phyloP scores from a whole-genome alignment of 192 early-diverging fungal genomes.

The Neocallimastix lanati region DNA sequence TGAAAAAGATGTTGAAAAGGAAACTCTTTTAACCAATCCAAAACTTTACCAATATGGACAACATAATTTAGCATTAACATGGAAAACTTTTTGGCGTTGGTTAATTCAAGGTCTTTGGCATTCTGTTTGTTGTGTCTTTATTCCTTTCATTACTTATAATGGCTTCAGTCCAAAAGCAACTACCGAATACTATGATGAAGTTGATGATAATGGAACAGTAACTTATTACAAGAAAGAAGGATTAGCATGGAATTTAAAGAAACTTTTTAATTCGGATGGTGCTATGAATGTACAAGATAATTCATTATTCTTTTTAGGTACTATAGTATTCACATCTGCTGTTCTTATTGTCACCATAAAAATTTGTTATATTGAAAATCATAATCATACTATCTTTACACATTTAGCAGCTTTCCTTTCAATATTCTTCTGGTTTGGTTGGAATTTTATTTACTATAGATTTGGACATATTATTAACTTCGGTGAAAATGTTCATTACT shows the following conservation, averaged over 20 bases:
- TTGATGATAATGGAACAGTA: neutral
- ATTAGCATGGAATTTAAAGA: neutral
- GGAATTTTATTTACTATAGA: constrained; percentile 29
- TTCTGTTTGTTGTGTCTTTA: neutral
- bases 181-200: neutral
- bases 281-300: neutral
- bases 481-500: neutral
- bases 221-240: neutral
- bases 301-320: constrained; percentile 16
- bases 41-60: neutral
- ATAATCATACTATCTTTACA: constrained; percentile 38
- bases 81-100: neutral
- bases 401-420: constrained; percentile 34
- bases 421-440: constrained; percentile 38
- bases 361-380: constrained; percentile 49
- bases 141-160: neutral
- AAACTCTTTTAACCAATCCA: neutral
- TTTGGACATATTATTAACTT: neutral
- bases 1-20: neutral
- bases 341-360: constrained; percentile 50
- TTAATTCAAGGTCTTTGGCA: neutral
- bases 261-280: neutral
- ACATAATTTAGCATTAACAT: neutral
- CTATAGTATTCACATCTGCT: constrained; percentile 35
- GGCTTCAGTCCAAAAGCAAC: neutral